Evolutionary conservation across 257 asterid species (phyloP).

Genomic region (Marsdenia floribunda): DNA sequence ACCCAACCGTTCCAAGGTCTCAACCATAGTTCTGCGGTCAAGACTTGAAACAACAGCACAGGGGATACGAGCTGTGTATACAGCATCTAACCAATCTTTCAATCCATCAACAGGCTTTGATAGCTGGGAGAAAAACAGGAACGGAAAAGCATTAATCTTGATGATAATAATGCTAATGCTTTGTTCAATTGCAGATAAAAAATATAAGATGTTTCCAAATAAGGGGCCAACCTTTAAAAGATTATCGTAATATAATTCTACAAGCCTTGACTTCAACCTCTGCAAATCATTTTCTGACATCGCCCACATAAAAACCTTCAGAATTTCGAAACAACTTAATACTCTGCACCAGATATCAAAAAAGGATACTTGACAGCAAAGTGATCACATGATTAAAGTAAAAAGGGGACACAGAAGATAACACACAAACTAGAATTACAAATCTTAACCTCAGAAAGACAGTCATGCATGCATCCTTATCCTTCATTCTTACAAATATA

Average conservation of each 20-base stretch:
- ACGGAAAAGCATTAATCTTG: slow-evolving; percentile 11
- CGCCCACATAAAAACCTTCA: slow-evolving; percentile 67
- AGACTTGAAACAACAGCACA: slow-evolving; percentile 96
- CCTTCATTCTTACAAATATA: neutral
- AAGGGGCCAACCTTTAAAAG: slow-evolving; percentile 50
- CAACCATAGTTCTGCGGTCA: slow-evolving; percentile 74
- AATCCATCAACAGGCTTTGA: slow-evolving; percentile 82
- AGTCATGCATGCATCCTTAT: neutral
- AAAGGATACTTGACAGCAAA: slow-evolving; percentile 1
- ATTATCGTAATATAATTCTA: slow-evolving; percentile 63
- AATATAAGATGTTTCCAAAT: neutral
- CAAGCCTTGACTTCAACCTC: slow-evolving; percentile 68
- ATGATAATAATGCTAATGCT: neutral
- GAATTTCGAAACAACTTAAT: slow-evolving; percentile 11
- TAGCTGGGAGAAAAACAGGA: slow-evolving; percentile 31
- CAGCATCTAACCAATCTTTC: slow-evolving; percentile 92
- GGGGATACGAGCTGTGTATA: slow-evolving; percentile 83
- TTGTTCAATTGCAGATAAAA: neutral
- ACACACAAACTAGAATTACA: neutral
- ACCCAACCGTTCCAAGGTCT: slow-evolving; percentile 70
- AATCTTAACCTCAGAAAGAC: neutral
- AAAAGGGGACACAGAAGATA: neutral
- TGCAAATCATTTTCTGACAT: slow-evolving; percentile 48
- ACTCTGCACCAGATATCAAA: neutral
- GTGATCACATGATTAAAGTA: neutral